A percentile compares a stretch with the other conserved stretches of the same genome.
Conservation (phyloP, 305 asterid species). For the Solanum hybrid region DNA sequence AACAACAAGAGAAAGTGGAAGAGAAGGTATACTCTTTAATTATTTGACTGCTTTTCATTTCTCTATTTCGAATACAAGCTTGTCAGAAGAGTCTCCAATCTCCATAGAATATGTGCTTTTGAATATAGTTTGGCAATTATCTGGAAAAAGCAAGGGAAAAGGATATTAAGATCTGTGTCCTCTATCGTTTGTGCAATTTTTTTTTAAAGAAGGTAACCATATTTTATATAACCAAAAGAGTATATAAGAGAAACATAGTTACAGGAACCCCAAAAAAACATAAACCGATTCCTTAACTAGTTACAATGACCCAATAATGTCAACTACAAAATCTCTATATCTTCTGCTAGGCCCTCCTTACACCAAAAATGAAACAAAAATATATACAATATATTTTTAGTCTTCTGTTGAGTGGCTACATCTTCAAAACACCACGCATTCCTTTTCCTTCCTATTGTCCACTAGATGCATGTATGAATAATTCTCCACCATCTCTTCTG, state of each 20-base stretch:
- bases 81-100: background rate
- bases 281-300: background rate
- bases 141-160: background rate
- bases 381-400: background rate
- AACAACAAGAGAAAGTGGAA: slow-evolving; percentile 62
- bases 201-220: background rate
- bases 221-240: background rate
- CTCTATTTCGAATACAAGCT: background rate
- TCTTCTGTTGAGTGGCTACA: background rate
- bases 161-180: background rate
- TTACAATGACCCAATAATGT: background rate
- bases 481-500: background rate
- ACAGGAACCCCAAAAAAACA: background rate
- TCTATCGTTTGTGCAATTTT: background rate
- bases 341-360: background rate
- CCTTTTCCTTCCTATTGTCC: background rate
- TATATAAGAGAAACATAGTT: background rate
- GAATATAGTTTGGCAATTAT: background rate
- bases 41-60: background rate
- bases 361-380: background rate
- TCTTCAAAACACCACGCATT: background rate
- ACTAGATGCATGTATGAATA: background rate
- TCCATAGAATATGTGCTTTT: background rate
- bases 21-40: slow-evolving; percentile 35
- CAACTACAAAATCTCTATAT: background rate